These are phyloP conservation scores for Mycena pura DNA, from an alignment of 768 basidiomycete genomes.

Conservation along the genomic window DNA sequence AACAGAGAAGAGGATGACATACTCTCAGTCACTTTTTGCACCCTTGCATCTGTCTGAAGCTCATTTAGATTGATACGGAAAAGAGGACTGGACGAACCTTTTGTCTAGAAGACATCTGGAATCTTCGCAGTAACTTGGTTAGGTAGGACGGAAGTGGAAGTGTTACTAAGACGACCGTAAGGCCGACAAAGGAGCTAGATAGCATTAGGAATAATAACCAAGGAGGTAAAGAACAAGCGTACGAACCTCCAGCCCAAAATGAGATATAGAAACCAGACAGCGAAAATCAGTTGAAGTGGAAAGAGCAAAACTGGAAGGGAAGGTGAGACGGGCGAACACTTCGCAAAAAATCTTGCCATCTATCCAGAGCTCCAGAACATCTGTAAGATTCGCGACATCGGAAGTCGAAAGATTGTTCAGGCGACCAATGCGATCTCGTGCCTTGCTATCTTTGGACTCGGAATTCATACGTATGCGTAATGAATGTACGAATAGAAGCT, in stretches of 20 bases:
- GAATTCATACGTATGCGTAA: constrained; percentile 59
- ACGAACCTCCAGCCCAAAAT: constrained; percentile 39
- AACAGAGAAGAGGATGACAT: constrained; percentile 38
- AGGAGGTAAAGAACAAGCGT: neutral
- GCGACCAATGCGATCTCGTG: constrained; percentile 56
- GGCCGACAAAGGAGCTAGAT: constrained; percentile 49
- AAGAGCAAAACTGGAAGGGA: constrained; percentile 20
- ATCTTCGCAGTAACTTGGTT: constrained; percentile 39
- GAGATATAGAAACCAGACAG: constrained; percentile 35
- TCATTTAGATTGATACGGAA: neutral
- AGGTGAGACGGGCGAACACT: neutral
- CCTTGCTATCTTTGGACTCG: constrained; percentile 16
- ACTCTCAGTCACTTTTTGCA: constrained; percentile 56
- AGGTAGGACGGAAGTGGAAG: constrained; percentile 52
- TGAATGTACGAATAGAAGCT: constrained; percentile 26
- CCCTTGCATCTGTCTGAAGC: constrained; percentile 59
- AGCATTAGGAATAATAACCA: neutral
- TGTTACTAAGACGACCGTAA: constrained; percentile 46
- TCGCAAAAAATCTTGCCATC: neutral
- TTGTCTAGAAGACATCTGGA: constrained; percentile 48
- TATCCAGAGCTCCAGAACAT: constrained; percentile 22
- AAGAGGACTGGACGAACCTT: neutral
- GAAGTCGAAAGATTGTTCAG: constrained; percentile 67
- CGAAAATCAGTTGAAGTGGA: constrained; percentile 30
- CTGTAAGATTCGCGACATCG: constrained; percentile 43